Evolutionary conservation across 2,329 filamentous ascomycete genomes (phyloP).

Genomic region (Clonostachys sp.): DNA sequence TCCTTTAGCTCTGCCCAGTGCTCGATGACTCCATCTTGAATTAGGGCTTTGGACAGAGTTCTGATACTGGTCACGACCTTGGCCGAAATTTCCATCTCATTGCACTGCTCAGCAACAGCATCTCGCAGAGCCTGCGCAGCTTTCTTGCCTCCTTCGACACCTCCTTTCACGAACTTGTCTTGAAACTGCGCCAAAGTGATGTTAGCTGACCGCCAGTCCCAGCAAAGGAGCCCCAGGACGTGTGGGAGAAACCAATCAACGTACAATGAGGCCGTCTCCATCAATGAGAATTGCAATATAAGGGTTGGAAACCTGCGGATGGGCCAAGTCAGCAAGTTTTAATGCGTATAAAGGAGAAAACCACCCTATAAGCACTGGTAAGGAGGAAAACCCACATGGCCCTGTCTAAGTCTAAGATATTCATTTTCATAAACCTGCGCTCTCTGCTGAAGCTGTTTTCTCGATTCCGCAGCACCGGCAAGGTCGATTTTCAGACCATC

Average conservation of each 20-base stretch:
- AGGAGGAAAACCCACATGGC: too few species aligned
- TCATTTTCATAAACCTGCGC: constrained; percentile 1
- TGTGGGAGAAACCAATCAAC: constrained; percentile 3
- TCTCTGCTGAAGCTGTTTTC: constrained; percentile 44
- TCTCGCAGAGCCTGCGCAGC: constrained; percentile 45
- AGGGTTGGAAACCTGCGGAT: constrained; percentile 44
- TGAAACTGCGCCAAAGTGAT: constrained; percentile 42
- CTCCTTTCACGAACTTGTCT: constrained; percentile 46
- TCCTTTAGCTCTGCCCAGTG: constrained; percentile 42
- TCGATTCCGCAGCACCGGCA: constrained; percentile 38
- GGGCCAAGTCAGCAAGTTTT: background rate
- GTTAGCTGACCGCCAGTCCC: too few species aligned
- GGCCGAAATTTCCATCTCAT: constrained; percentile 48
- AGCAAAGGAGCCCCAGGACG: too few species aligned
- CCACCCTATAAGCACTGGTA: background rate
- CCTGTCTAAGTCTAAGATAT: background rate
- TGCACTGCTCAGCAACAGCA: constrained; percentile 40
- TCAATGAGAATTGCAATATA: constrained; percentile 60
- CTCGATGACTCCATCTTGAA: constrained; percentile 38
- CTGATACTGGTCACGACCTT: constrained; percentile 52
- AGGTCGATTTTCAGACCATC: constrained; percentile 43
- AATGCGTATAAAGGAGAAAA: background rate
- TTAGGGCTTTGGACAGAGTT: constrained; percentile 44
- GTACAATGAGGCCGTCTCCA: constrained; percentile 57
- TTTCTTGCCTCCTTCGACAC: constrained; percentile 48